Evolutionary conservation across 1,284 basidiomycete species (phyloP), one percentile per base, ranked within the genome.

Genomic region (Ganoderma multipileum): DNA sequence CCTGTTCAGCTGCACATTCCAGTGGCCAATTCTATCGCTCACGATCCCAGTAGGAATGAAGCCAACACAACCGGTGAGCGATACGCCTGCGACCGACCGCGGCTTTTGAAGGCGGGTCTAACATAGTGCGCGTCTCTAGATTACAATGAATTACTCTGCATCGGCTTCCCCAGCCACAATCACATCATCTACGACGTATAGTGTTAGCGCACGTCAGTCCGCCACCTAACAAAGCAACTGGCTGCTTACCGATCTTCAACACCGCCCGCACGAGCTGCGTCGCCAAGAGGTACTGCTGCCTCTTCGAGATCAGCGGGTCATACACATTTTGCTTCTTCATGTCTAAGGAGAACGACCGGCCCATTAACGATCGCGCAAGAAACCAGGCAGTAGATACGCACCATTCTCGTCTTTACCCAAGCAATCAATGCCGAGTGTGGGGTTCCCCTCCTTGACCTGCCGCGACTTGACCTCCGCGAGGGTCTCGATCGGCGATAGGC

Each of bases 311-410:
- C 70, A 99, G 85, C 38, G 97, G 97, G 79, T 99, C 97, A 77
- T 97, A 97, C 30, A 99, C 97, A 75, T 95, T 95, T 80, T 99
- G 97, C 78, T 93, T 88, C 85, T 94, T 97, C 97, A 99, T 99
- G 77, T 99, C 97, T 97, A 60, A 12, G 8, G 30, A 20, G 3
- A 4, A 28, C 52, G 9, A 4, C 4, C 2, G 3, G 14, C 38
- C 38, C 36, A 62, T 36, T 26, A 67, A 18, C 8, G 2, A n/a
- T 2, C 26, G 11, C 50, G 20, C 14, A 18, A 36, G 18, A 3
- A 60, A 23, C 6, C 12, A n/a, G 3, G 39, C 28, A 18, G 55
- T 20, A 28, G 20, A 14, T n/a, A 81, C 90, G 64, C 66, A 95
- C 95, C 95, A 77, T 95, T 97, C 74, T 96, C 89, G 39, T 94